phyloP scores from a whole-genome alignment of 169 alveolate species.

The Cryptosporidium viatorum region DNA sequence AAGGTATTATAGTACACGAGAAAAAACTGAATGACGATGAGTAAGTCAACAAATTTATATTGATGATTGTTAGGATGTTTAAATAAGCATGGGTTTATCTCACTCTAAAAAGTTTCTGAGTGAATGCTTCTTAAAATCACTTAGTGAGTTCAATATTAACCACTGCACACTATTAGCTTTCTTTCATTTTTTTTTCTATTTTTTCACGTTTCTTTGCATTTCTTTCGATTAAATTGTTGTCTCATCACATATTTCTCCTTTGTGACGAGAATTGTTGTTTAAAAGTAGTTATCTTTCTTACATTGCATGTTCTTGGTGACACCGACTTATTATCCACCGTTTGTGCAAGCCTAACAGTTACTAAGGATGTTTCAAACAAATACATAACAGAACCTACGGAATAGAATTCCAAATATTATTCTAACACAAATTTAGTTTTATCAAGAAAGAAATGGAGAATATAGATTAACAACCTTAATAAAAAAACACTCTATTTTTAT shows the following conservation, averaged over 20 bases:
- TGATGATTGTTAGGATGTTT: too few species aligned
- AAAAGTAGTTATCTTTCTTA: too few species aligned
- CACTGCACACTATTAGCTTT: background rate
- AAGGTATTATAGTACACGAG: background rate
- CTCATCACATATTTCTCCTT: too few species aligned
- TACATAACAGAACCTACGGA: too few species aligned
- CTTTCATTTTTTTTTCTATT: too few species aligned
- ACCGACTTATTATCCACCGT: too few species aligned
- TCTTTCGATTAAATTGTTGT: background rate
- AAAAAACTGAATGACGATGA: background rate
- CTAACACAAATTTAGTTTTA: background rate
- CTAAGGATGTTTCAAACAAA: too few species aligned
- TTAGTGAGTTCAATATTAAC: too few species aligned
- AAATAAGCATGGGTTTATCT: too few species aligned
- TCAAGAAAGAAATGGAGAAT: background rate
- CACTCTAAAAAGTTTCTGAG: background rate
- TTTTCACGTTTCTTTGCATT: background rate
- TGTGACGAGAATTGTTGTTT: too few species aligned
- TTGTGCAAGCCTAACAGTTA: too few species aligned
- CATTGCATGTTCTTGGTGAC: too few species aligned
- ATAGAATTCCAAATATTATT: background rate
- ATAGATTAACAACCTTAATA: conserved; percentile 40
- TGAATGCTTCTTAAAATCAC: background rate
- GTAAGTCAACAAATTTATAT: background rate
- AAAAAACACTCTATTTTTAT: conserved; percentile 15